phyloP scores from a whole-genome alignment of 2,329 filamentous ascomycete species.

The Ilyonectria sp. region DNA sequence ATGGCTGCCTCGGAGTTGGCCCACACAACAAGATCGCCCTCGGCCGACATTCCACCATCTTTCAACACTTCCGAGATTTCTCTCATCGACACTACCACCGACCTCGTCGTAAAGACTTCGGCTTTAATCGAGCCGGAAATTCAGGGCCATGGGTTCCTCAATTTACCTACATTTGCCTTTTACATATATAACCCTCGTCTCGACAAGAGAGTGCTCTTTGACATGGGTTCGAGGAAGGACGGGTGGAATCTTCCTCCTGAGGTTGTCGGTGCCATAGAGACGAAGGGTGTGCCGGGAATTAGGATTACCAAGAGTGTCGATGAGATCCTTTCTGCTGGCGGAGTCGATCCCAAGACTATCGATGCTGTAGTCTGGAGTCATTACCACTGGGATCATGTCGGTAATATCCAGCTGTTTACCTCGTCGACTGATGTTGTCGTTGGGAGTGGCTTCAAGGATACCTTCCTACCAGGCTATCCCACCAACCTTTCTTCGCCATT shows the following conservation, averaged over 20 bases:
- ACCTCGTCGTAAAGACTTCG: not conserved
- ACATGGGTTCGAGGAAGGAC: not conserved
- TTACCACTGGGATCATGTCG: conserved; percentile 4
- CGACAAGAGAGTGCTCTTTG: not conserved
- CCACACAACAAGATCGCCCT: no score
- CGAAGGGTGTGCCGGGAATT: not conserved
- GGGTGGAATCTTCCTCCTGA: not conserved
- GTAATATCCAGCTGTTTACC: not conserved
- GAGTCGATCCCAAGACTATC: not conserved
- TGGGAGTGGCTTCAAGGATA: not conserved
- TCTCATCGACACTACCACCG: not conserved
- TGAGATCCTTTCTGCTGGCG: not conserved
- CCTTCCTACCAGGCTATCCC: not conserved
- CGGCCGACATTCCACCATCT: not conserved
- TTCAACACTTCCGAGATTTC: not conserved
- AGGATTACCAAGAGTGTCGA: not conserved
- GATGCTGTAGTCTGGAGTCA: conserved; percentile 3
- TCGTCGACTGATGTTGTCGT: not conserved
- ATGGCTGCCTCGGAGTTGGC: no score
- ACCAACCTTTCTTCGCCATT: not conserved
- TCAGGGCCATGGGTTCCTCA: not conserved
- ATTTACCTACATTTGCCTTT: not conserved
- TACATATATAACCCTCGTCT: not conserved
- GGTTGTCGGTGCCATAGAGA: not conserved
- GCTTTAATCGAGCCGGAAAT: not conserved